Evolutionary conservation across 441 rosid species (phyloP), one percentile per base, ranked within the genome.

Genomic region (Lepidium campestre): DNA sequence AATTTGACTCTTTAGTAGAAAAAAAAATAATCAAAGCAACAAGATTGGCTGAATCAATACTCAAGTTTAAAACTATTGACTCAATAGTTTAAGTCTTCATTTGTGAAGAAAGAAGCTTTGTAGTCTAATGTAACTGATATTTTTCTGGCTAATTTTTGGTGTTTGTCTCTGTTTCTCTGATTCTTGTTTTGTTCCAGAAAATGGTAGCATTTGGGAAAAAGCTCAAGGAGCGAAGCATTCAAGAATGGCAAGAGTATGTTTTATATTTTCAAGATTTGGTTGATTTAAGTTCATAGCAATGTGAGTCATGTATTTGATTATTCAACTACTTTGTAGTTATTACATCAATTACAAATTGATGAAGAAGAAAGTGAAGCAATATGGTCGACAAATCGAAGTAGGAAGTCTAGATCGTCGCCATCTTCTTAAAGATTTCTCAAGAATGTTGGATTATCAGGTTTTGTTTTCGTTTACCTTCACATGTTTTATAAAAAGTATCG

Each of bases 151-250:
- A 10, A 10, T 6, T 31, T 49, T 25, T 15, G 10, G 10, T 13
- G 12, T 25, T 5, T 62, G 17, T 23, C 36, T 57, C 15, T 37
- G 15, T 57, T 29, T 29, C 17, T 18, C 27, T 59, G 25, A 60
- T 68, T 57, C 41, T 47, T 39, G 49, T 29, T 53, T 72, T 41
- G 63, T 66, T 75, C 90, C 64, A 67, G 75, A 79, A 81, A 79
- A 93, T 93, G 98, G 98, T 93, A 62, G 90, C 85, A 10, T 93
- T 93, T 71, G 98, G 98, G 75, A 90, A 93, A 75, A 90, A 80
- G 75, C 72, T 93, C 74, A 88, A 93, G 79, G 94, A 88, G 70
- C 82, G 96, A 18, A 89, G 86, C 68, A 78, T 93, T 72, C 68
- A 82, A 74, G 97, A 83, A 88, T 93, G 98, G 97, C 82, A 82